Conservation (phyloP, 1,284 basidiomycete species). For the Cryptococcus floricola region DNA sequence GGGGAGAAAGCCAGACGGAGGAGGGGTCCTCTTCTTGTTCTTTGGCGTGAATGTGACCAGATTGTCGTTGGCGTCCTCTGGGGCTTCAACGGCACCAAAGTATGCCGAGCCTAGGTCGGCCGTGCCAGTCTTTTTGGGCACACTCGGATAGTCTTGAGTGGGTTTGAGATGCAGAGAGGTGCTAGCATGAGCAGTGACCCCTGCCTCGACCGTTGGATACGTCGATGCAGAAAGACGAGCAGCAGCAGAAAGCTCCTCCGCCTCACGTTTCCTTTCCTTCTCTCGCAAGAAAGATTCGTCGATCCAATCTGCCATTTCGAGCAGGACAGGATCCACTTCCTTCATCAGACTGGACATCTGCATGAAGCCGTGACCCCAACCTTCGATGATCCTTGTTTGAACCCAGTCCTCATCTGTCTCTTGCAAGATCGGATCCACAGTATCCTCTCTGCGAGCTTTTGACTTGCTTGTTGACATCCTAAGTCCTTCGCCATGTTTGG, state of each 20-base stretch:
- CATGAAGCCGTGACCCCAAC: slow-evolving; percentile 89
- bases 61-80: slow-evolving; percentile 33
- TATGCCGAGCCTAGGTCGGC: slow-evolving; percentile 41
- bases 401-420: slow-evolving; percentile 93
- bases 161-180: slow-evolving; percentile 43
- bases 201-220: slow-evolving; percentile 18
- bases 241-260: slow-evolving; percentile 20
- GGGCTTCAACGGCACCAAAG: slow-evolving; percentile 15
- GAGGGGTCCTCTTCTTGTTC: slow-evolving; percentile 51
- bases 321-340: slow-evolving; percentile 70
- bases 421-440: slow-evolving; percentile 53
- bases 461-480: slow-evolving; percentile 48
- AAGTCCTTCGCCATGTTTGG: slow-evolving; percentile 49
- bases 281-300: slow-evolving; percentile 63
- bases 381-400: slow-evolving; percentile 81
- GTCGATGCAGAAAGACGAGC: slow-evolving; percentile 4
- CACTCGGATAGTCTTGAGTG: slow-evolving; percentile 32
- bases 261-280: slow-evolving; percentile 32
- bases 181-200: slow-evolving; percentile 14
- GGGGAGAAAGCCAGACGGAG: slow-evolving; percentile 42
- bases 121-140: slow-evolving; percentile 26
- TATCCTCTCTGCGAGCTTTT: slow-evolving; percentile 39
- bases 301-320: slow-evolving; percentile 91
- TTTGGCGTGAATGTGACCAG: slow-evolving; percentile 61
- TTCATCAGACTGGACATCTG: slow-evolving; percentile 85